Evolutionary conservation across 1,284 basidiomycete species (phyloP).

Genomic region (Moniliella sp.): DNA sequence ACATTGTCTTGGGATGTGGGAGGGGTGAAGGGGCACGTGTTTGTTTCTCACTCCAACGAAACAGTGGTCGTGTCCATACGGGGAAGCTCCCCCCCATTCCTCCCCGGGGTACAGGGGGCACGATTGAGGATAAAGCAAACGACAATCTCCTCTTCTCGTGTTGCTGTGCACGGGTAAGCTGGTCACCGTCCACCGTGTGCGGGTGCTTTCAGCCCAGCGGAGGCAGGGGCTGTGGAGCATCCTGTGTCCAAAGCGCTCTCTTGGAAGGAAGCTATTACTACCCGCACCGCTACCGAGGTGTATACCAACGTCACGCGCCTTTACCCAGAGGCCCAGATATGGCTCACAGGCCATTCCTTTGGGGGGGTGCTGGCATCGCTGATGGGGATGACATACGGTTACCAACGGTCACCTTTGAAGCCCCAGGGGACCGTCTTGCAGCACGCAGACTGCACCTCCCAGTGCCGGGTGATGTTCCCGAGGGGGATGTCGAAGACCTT

Average conservation of each 20-base stretch:
- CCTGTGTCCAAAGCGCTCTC: slow-evolving; percentile 59
- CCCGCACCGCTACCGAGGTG: slow-evolving; percentile 53
- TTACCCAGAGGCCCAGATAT: slow-evolving; percentile 77
- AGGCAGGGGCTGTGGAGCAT: slow-evolving; percentile 47
- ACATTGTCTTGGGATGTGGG: slow-evolving; percentile 83
- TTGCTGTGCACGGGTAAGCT: slow-evolving; percentile 79
- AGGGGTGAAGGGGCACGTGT: slow-evolving; percentile 70
- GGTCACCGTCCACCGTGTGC: slow-evolving; percentile 85
- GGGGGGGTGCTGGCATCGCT: slow-evolving; percentile 70
- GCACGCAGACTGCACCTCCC: slow-evolving; percentile 70
- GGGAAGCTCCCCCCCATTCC: slow-evolving; percentile 42
- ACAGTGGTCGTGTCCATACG: slow-evolving; percentile 74
- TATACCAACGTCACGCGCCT: slow-evolving; percentile 50
- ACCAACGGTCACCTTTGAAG: slow-evolving; percentile 70
- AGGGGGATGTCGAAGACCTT: slow-evolving; percentile 11
- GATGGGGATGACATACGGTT: slow-evolving; percentile 72
- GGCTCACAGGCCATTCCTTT: slow-evolving; percentile 75
- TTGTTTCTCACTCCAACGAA: slow-evolving; percentile 43
- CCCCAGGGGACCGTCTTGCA: slow-evolving; percentile 72
- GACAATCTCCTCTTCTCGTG: slow-evolving; percentile 95
- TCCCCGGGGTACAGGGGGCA: neutral
- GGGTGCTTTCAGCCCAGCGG: slow-evolving; percentile 46
- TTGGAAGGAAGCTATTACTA: slow-evolving; percentile 72
- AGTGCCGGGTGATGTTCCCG: slow-evolving; percentile 34
- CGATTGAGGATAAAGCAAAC: slow-evolving; percentile 10